Base-by-base conservation (phyloP, 805 yeast species). In the Yamadazyma sp. region DNA sequence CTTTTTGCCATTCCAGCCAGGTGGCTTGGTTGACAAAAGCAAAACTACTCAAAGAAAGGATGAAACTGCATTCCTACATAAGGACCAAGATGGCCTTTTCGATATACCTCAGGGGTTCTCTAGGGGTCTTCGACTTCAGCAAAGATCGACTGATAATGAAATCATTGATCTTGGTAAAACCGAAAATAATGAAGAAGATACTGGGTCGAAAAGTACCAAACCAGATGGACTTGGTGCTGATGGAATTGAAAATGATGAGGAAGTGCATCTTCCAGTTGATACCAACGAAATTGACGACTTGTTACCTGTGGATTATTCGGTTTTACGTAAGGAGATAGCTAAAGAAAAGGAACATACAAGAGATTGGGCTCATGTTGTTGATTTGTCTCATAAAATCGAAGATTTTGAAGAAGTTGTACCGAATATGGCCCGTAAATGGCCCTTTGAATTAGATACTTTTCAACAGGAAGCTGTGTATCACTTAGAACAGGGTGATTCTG, bases 391-490 rank as follows among this genome's bases (percentile, higher is more conserved):
- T 53, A 77, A 75, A 42, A 77, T 93, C 39, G 85, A 82, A 16
- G 89, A 93, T 57, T 93, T 93, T 55, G 71, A 77, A 13, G 96
- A 90, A 51, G 67, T 93, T 35, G 88, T 93, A 5, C 98, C 99
- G 0, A 80, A 85, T 44, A 91, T 91, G 70, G 99, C 99, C 0
- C 70, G 96, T 36, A 78, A 73, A 28, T 93, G 95, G 93, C 97
- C 99, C 0, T 93, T 93, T 54, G 91, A 89, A 57, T 70, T 93
- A 32, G 99, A 93, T 63, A 82, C 84, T 22, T 93, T 93, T 63
- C 99, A 93, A 58, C 89, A 93, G 55, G 98, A 93, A 62, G 99
- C 99, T 0, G 84, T 93, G 0, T 93, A 85, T 55, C 98, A 90
- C 60, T 69, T 93, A 44, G 99, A 93, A 55, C 96, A 89, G 60